phyloP scores from a whole-genome alignment of 1,284 basidiomycete genomes.

The Ceratobasidium sp. region DNA sequence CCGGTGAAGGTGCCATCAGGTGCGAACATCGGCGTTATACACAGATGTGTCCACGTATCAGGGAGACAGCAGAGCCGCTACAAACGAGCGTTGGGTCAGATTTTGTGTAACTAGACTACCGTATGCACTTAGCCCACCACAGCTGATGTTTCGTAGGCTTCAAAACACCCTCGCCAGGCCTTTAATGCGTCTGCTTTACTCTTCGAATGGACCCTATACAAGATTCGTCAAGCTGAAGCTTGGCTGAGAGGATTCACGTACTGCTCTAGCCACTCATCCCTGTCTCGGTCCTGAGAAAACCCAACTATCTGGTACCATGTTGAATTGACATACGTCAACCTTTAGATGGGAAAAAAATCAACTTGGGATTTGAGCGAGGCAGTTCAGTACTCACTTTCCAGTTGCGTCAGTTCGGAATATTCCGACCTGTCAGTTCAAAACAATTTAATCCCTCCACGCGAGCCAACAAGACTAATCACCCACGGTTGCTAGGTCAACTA shows the following conservation, averaged over 20 bases:
- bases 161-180: slow-evolving; percentile 30
- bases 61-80: slow-evolving; percentile 33
- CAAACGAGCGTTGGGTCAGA: not conserved
- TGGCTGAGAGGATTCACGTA: not conserved
- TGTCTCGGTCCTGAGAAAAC: not conserved
- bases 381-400: slow-evolving; percentile 19
- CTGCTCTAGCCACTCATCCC: slow-evolving; percentile 35
- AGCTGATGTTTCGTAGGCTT: slow-evolving; percentile 1
- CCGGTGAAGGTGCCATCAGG: slow-evolving; percentile 21
- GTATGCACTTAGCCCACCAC: not conserved
- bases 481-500: slow-evolving; percentile 44
- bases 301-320: slow-evolving; percentile 25
- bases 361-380: not conserved
- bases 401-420: slow-evolving; percentile 33
- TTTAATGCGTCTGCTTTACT: slow-evolving; percentile 22
- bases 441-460: not conserved
- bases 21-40: slow-evolving; percentile 20
- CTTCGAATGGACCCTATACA: not conserved
- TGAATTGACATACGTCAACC: slow-evolving; percentile 33
- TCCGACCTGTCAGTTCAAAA: slow-evolving; percentile 13
- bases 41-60: slow-evolving; percentile 30
- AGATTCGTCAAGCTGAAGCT: not conserved
- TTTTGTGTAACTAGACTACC: no score
- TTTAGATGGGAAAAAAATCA: not conserved
- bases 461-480: not conserved